Evolutionary conservation across 2,329 filamentous ascomycete species (phyloP), one percentile per base, ranked within the genome.

Genomic region (Paecilomyces variotii): DNA sequence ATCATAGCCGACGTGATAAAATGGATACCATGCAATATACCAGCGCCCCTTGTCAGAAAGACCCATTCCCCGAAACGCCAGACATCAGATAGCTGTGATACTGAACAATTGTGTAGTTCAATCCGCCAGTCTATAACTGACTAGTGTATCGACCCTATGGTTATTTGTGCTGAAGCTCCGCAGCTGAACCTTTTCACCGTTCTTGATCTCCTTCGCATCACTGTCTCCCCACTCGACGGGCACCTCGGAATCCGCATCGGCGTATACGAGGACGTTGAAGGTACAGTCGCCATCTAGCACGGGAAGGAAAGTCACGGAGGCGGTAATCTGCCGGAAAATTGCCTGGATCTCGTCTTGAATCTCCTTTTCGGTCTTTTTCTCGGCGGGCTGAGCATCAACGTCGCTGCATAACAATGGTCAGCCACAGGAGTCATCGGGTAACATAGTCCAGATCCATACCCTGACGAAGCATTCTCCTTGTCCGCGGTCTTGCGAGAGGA

Each of bases 221-320:
- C 91, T 96, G 77, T 99, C 94, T 53, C 94, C 94, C 94, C 94
- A 99, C 74, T 99, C 94, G 59, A 99, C 87, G 3, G 94, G 94
- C 12, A 99, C 94, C 54, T 97, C 93, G 59, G 89, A 94, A 75
- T 97, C 92, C 19, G 92, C 92, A 72, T 99, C 93, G 56, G 94
- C 94, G 72, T 99, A 99, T 2, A 99, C 94, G 49, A 99, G 83
- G 54, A 99, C 93, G 70, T 99, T 99, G 81, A 99, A 99, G 10
- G 94, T 97, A 80, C 93, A 99, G 74, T 96, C 90, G 49, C 92
- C 92, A 61, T 90, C 87, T 4, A 99, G 84, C 78, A 97, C 92
- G 0, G 94, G 94, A 11, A 99, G 80, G 73, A 99, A 99, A 0
- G 94, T 97, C 57, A 99, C 94, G 0, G 91, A 96, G 1, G 94